Evolutionary conservation across 2,329 filamentous ascomycete species (phyloP).

Genomic region (Diplodia mutila): DNA sequence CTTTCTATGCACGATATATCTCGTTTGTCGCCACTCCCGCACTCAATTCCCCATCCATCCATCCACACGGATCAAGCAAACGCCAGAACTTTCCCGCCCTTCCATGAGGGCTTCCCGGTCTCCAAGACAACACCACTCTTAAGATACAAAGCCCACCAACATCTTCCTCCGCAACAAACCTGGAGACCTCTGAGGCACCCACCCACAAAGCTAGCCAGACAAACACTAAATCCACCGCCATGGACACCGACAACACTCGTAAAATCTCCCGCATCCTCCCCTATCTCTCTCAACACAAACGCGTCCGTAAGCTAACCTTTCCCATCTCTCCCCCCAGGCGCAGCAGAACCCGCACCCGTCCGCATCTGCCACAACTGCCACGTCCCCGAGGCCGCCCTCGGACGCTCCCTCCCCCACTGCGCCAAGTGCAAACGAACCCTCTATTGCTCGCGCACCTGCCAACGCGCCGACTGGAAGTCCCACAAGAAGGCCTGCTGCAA

Average conservation of each 20-base stretch:
- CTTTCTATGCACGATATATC: neutral
- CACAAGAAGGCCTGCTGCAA: constrained; percentile 47
- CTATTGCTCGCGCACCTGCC: constrained; percentile 48
- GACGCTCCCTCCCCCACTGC: constrained; percentile 30
- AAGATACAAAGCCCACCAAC: neutral
- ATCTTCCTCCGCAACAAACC: neutral
- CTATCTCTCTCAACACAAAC: neutral
- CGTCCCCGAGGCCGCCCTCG: neutral
- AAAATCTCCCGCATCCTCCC: neutral
- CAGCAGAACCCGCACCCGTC: neutral
- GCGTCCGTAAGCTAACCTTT: neutral
- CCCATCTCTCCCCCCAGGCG: neutral
- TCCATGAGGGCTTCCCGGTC: neutral
- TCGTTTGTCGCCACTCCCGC: neutral
- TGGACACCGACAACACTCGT: neutral
- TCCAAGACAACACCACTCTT: neutral
- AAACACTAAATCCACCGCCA: neutral
- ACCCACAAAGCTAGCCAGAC: neutral
- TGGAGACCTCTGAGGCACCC: neutral
- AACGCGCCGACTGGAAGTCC: constrained; percentile 44
- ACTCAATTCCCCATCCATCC: neutral
- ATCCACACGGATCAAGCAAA: neutral
- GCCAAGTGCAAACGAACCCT: constrained; percentile 44
- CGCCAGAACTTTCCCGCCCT: neutral
- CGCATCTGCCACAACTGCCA: neutral